Percentiles rank a stretch among this genome's conserved stretches.
phyloP scores from a whole-genome alignment of 257 asterid genomes.

The Agastache rugosa region DNA sequence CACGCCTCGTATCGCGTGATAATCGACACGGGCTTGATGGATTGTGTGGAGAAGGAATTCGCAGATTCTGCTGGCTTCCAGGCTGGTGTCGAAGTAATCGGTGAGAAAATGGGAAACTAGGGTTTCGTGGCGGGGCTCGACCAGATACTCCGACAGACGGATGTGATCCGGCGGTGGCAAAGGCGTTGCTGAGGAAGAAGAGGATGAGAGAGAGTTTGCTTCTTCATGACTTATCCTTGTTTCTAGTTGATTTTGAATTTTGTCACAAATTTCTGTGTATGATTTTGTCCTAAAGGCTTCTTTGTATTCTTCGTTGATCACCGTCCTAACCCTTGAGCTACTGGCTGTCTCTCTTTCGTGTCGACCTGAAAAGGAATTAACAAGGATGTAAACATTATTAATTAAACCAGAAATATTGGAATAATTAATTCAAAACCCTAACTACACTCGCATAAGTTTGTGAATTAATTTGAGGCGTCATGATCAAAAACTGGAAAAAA shows the following conservation, averaged over 20 bases:
- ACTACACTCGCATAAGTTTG: neutral
- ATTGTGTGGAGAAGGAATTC: slow-evolving; percentile 55
- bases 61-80: slow-evolving; percentile 61
- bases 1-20: slow-evolving; percentile 38
- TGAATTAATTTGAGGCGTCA: no score
- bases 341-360: slow-evolving; percentile 29
- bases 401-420: no score
- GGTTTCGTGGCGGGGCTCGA: slow-evolving; percentile 52
- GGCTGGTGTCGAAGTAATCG: slow-evolving; percentile 56
- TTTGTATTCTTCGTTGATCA: slow-evolving; percentile 64
- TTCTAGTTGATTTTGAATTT: slow-evolving; percentile 51
- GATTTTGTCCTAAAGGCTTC: slow-evolving; percentile 79
- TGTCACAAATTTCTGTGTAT: slow-evolving; percentile 56
- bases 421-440: no score
- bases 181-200: slow-evolving; percentile 7
- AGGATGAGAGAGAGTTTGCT: slow-evolving; percentile 32
- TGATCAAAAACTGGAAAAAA: neutral
- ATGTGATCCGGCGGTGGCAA: slow-evolving; percentile 22
- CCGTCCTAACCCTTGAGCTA: slow-evolving; percentile 43
- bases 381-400: no score
- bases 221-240: slow-evolving; percentile 34
- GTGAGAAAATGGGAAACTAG: slow-evolving; percentile 44
- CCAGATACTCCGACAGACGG: slow-evolving; percentile 36
- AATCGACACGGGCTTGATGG: slow-evolving; percentile 45
- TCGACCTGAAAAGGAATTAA: slow-evolving; percentile 44